phyloP scores from a whole-genome alignment of 352 stramenopile species.

The Elongisporangium senticosum region DNA sequence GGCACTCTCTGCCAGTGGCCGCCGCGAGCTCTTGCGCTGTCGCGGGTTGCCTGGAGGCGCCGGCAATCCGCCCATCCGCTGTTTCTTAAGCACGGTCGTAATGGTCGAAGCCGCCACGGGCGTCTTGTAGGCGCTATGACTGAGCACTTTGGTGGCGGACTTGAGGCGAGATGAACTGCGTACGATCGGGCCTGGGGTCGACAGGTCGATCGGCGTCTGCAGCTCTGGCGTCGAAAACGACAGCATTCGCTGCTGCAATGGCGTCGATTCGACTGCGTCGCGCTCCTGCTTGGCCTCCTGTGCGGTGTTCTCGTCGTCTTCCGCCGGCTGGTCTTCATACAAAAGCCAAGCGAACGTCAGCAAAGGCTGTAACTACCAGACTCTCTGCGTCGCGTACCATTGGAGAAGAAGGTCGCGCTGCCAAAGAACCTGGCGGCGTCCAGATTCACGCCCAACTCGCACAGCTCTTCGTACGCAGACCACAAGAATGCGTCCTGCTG shows the following conservation, averaged over 20 bases:
- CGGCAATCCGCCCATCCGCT: conserved; percentile 27
- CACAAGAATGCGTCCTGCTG: conserved; percentile 90
- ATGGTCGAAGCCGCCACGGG: conserved; percentile 4
- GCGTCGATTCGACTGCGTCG: not conserved
- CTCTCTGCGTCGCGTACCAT: too few species aligned
- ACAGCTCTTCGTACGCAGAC: conserved; percentile 91
- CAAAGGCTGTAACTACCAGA: too few species aligned
- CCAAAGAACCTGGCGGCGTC: conserved; percentile 67
- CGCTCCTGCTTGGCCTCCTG: not conserved
- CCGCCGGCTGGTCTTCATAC: not conserved
- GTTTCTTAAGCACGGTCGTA: conserved; percentile 46
- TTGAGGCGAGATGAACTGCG: not conserved
- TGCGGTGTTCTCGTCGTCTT: not conserved
- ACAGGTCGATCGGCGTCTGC: conserved; percentile 15
- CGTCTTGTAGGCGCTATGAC: conserved; percentile 10
- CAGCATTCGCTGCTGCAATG: not conserved
- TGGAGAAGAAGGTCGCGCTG: conserved; percentile 34
- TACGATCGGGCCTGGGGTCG: conserved; percentile 5
- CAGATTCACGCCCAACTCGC: conserved; percentile 83
- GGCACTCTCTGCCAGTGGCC: conserved; percentile 50
- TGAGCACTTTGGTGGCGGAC: not conserved
- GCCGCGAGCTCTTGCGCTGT: conserved; percentile 34
- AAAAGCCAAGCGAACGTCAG: not conserved
- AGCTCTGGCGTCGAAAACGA: conserved; percentile 28
- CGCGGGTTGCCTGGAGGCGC: conserved; percentile 29